A percentile compares a stretch with the other conserved stretches of the same genome.
phyloP scores from a whole-genome alignment of 371 early-diverging fungal genomes.

The Mucor mucedo region DNA sequence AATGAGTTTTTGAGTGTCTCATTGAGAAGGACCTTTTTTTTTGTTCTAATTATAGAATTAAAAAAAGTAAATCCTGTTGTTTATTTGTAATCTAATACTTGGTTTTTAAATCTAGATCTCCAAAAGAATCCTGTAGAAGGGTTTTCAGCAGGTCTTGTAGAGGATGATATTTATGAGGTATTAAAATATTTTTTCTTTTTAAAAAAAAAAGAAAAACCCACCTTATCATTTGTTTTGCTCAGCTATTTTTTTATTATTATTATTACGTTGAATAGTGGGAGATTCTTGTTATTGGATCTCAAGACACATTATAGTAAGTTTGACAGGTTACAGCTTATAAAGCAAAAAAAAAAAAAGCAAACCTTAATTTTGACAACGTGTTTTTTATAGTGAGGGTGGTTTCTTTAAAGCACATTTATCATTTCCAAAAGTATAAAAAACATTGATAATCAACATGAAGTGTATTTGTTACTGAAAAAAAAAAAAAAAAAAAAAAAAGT shows the following conservation, averaged over 20 bases:
- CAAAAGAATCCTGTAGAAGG: constrained; percentile 77
- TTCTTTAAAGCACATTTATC: constrained; percentile 87
- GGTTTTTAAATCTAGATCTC: constrained; percentile 53
- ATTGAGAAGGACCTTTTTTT: no score
- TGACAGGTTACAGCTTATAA: constrained; percentile 15
- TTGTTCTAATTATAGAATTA: no score
- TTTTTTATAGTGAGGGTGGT: constrained; percentile 74
- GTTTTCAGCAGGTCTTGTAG: constrained; percentile 81
- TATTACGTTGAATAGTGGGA: constrained; percentile 66
- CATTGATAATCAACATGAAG: not conserved
- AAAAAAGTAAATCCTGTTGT: not conserved
- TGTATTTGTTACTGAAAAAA: no score
- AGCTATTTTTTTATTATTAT: not conserved
- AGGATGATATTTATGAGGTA: constrained; percentile 76
- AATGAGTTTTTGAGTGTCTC: no score
- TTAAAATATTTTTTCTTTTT: not conserved
- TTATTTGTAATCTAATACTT: not conserved
- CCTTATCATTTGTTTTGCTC: not conserved
- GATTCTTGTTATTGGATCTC: constrained; percentile 88
- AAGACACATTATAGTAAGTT: constrained; percentile 83
- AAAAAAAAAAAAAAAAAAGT: constrained; percentile 32
- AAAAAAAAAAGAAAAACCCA: not conserved
- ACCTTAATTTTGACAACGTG: constrained; percentile 10
- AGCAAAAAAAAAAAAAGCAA: not conserved
- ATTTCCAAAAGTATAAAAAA: constrained; percentile 69